Conservation (phyloP, 2,329 filamentous ascomycete genomes). For the Emericellopsis cladophorae region DNA sequence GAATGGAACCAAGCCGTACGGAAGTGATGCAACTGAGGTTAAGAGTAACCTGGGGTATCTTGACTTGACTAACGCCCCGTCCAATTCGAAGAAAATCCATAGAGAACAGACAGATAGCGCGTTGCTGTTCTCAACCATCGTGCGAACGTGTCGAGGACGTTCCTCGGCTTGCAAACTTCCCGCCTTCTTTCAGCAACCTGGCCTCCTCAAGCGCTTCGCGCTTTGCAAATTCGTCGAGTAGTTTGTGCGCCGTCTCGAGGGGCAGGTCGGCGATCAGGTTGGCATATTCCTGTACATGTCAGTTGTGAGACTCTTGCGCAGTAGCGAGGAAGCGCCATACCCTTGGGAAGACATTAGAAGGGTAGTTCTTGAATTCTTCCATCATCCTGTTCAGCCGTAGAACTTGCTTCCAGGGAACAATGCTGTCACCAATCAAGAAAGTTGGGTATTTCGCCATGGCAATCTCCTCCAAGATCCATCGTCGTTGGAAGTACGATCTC, state of each 20-base stretch:
- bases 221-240: slow-evolving; percentile 9
- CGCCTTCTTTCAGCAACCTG: slow-evolving; percentile 6
- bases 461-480: slow-evolving; percentile 16
- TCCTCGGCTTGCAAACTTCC: background rate
- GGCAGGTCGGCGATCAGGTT: slow-evolving; percentile 9
- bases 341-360: slow-evolving; percentile 8
- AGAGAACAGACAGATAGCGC: too few relatives aligned
- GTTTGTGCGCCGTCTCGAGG: slow-evolving; percentile 8
- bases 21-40: too few relatives aligned
- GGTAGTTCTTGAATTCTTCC: slow-evolving; percentile 13
- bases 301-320: background rate
- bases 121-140: too few relatives aligned
- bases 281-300: slow-evolving; percentile 5
- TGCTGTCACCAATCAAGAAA: slow-evolving; percentile 14
- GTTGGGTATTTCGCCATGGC: slow-evolving; percentile 8
- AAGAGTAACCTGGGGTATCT: too few relatives aligned
- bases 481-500: slow-evolving; percentile 13
- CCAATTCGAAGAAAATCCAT: too few relatives aligned
- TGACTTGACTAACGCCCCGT: too few relatives aligned
- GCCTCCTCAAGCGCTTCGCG: slow-evolving; percentile 7
- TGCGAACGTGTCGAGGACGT: slow-evolving; percentile 6
- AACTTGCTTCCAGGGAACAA: slow-evolving; percentile 16
- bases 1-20: too few relatives aligned
- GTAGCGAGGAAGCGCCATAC: slow-evolving; percentile 1
- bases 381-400: slow-evolving; percentile 13